Percentiles rank a stretch among this genome's conserved stretches.
These are phyloP conservation scores for Oryza punctata DNA, from an alignment of 176 grass and related monocot genomes.

Conservation along the genomic window DNA sequence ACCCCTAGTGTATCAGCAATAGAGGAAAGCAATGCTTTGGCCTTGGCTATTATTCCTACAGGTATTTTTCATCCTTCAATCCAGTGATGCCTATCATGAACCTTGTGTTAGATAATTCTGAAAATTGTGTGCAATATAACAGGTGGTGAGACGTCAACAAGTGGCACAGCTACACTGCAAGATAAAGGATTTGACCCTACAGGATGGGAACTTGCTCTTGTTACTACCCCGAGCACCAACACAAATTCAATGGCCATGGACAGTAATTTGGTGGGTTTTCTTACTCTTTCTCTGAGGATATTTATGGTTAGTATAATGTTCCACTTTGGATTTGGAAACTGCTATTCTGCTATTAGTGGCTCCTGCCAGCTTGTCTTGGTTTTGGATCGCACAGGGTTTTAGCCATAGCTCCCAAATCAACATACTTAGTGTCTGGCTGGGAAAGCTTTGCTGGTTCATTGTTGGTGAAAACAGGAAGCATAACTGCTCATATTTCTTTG, in stretches of 20 bases:
- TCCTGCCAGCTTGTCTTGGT: slow-evolving; percentile 17
- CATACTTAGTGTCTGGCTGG: not conserved
- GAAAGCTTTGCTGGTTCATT: not conserved
- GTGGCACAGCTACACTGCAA: slow-evolving; percentile 45
- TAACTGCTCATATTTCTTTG: not conserved
- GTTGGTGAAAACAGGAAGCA: not conserved
- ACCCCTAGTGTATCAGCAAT: slow-evolving; percentile 63
- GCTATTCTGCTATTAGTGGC: not conserved
- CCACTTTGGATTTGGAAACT: slow-evolving; percentile 8
- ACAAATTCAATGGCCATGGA: slow-evolving; percentile 53
- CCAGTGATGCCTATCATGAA: slow-evolving; percentile 1
- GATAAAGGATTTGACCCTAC: slow-evolving; percentile 92
- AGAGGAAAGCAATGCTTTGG: slow-evolving; percentile 85
- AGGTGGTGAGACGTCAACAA: slow-evolving; percentile 50
- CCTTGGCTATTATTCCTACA: slow-evolving; percentile 68
- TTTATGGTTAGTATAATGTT: slow-evolving; percentile 15
- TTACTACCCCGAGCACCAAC: slow-evolving; percentile 65
- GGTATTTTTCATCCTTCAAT: slow-evolving; percentile 49
- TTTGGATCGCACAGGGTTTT: not conserved
- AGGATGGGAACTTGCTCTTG: slow-evolving; percentile 98
- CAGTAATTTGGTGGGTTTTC: slow-evolving; percentile 75
- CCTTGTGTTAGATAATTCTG: slow-evolving; percentile 16
- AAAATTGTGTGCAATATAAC: slow-evolving; percentile 38
- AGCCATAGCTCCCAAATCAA: not conserved
- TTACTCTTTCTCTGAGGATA: slow-evolving; percentile 28